These are phyloP conservation scores for Fragilaria crotonensis DNA, from an alignment of 108 stramenopile species.

Conservation along the genomic window DNA sequence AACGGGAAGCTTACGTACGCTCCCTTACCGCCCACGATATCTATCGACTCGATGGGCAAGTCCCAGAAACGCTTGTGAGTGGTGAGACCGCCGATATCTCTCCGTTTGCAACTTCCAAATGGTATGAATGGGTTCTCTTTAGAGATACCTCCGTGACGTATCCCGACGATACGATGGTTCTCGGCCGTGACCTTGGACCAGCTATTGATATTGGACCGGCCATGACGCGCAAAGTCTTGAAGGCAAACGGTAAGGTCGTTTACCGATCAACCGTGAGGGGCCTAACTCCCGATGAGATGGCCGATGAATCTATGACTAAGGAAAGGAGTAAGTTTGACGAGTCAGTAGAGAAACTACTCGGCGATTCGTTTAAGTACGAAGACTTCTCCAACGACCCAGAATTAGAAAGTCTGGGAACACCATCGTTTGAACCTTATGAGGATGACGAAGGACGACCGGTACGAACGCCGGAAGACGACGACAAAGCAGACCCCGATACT, in stretches of 20 bases:
- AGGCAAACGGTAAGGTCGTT: slow-evolving; percentile 18
- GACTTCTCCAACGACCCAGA: background rate
- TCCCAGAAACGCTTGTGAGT: too few species aligned
- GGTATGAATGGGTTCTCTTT: too few species aligned
- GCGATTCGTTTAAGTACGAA: slow-evolving; percentile 1
- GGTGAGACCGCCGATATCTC: too few species aligned
- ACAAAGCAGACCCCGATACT: slow-evolving; percentile 5
- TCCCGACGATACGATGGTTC: too few species aligned
- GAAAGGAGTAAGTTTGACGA: background rate
- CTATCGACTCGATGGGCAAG: too few species aligned
- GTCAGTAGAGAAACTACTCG: background rate
- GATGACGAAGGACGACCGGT: slow-evolving; percentile 13
- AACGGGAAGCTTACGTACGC: slow-evolving; percentile 8
- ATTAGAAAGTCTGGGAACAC: slow-evolving; percentile 9
- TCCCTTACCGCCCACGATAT: too few species aligned
- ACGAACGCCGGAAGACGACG: slow-evolving; percentile 9
- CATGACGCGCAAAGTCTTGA: slow-evolving; percentile 26
- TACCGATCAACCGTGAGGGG: slow-evolving; percentile 13
- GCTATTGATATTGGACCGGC: too few species aligned
- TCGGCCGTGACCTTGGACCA: too few species aligned
- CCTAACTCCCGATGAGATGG: slow-evolving; percentile 10
- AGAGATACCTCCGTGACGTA: too few species aligned
- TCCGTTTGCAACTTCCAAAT: too few species aligned
- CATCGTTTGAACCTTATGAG: slow-evolving; percentile 5
- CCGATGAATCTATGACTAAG: background rate